These are phyloP conservation scores for Coemansia asiatica DNA, from an alignment of 192 early-diverging fungal species.

Conservation along the genomic window DNA sequence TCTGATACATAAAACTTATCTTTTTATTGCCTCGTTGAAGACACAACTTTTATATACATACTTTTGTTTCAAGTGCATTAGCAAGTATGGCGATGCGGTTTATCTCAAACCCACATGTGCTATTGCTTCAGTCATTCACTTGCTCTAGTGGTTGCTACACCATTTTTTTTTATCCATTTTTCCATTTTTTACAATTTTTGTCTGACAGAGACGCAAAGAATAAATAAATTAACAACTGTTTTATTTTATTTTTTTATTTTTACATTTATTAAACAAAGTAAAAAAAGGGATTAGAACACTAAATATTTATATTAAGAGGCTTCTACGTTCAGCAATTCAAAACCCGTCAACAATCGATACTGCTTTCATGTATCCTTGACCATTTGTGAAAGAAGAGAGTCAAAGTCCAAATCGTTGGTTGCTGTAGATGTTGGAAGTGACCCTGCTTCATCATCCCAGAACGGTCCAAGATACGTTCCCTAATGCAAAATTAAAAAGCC, in stretches of 20 bases:
- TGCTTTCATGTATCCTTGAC: conserved; percentile 17
- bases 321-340: neutral
- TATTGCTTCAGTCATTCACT: neutral
- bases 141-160: neutral
- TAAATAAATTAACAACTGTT: neutral
- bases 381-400: conserved; percentile 45
- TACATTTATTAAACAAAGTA: neutral
- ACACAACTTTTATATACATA: too few relatives aligned
- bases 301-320: neutral
- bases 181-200: neutral
- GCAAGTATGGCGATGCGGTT: neutral
- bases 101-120: neutral
- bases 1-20: too few relatives aligned
- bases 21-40: too few relatives aligned
- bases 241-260: neutral
- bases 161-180: neutral
- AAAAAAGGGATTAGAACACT: neutral
- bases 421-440: conserved; percentile 36
- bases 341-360: neutral
- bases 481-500: conserved; percentile 11
- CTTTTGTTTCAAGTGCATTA: neutral
- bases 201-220: neutral
- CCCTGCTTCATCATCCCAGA: conserved; percentile 52
- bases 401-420: conserved; percentile 45
- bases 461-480: conserved; percentile 44